Base-by-base conservation (phyloP, 2,329 filamentous ascomycete species). In the Aureobasidium namibiae region DNA sequence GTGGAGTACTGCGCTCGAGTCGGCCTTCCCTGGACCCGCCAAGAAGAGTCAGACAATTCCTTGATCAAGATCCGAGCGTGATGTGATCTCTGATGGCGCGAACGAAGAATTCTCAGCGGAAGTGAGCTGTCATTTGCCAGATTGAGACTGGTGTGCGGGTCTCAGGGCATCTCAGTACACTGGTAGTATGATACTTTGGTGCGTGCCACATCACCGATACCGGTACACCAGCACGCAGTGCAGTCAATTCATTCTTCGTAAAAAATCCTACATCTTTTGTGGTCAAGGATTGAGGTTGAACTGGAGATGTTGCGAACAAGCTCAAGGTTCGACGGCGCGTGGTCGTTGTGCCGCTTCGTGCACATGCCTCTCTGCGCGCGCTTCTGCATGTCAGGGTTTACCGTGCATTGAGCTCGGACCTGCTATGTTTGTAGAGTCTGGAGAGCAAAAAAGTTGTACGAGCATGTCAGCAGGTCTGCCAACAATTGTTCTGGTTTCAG, bases 381-480 rank as follows among this genome's bases (percentile, higher is more conserved):
- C 31, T 23, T 49, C 31, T 11, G 9, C 48, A n/a, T 29, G 24
- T 56, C 52, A 33, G 39, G 52, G 52, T 56, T 56, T 38, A 34
- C n/a, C 39, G 39, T 41, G 38, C 52, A 29, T 56, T 41, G 49
- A 29, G 49, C 49, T 41, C 52, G 38, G 52, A 13, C 52, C 44
- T 44, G 26, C 24, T 44, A 16, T 34, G 14, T 53, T 29, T 9
- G 26, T 21, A 41, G 39, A 34, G 36, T 36, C 11, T 13, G n/a
- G n/a, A 24, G 29, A n/a, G 24, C 14, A 26, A 44, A 16, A 11
- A 31, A 31, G 29, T 31, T 31, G 29, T 31, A 31, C 23, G n/a
- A n/a, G 23, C 16, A 44, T 13, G 52, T 56, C 52, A 41, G 38
- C 29, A 44, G 29, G 18, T 24, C 39, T 34, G 52, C 21, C 29